Evolutionary conservation across 1,139 yeast species (phyloP), one percentile per base, ranked within the genome.

Genomic region (Geotrichum restrictum): DNA sequence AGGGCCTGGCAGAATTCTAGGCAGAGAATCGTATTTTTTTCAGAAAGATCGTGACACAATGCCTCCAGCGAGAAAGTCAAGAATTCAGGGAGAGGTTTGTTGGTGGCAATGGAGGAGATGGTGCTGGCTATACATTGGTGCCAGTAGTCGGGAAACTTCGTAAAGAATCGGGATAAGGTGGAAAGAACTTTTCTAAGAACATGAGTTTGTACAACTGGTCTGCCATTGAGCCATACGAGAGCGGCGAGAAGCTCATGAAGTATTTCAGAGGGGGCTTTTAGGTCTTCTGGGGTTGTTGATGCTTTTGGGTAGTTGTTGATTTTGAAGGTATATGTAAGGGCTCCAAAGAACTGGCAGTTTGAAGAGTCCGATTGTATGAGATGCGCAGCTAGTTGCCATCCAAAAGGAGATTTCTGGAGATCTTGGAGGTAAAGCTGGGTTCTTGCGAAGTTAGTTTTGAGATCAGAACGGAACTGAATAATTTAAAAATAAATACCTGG

Each of bases 321-420:
- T 51, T 80, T 75, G 40, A 78, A 77, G 0, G 81, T 73, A 48
- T 74, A 76, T 0, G 87, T 81, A 53, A 81, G 68, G 0, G 86
- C 87, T 0, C 87, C 87, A 59, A 82, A 79, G 61, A 79, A 82
- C 59, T 76, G 78, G 59, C 82, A 78, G 38, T 69, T 68, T 2
- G 78, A 70, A 3, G 70, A 64, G n/a, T 56, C 49, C 24, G 67
- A 56, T 34, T 65, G 64, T 50, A 82, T 69, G 41, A 82, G 69
- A 42, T 62, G 54, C 19, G 67, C 62, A 0, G 82, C 87, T 39
- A 82, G 64, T 21, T 68, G 64, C 69, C 77, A 76, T 1, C 83
- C 86, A 51, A 72, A 64, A 1, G 69, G 67, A 2, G 82, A 74
- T 54, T 68, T 70, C 60, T 82, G 87, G 11, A 76, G 62, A 6